Evolutionary conservation across 768 basidiomycete genomes (phyloP), one percentile per base, ranked within the genome.

Genomic region (Lactarius sp.): DNA sequence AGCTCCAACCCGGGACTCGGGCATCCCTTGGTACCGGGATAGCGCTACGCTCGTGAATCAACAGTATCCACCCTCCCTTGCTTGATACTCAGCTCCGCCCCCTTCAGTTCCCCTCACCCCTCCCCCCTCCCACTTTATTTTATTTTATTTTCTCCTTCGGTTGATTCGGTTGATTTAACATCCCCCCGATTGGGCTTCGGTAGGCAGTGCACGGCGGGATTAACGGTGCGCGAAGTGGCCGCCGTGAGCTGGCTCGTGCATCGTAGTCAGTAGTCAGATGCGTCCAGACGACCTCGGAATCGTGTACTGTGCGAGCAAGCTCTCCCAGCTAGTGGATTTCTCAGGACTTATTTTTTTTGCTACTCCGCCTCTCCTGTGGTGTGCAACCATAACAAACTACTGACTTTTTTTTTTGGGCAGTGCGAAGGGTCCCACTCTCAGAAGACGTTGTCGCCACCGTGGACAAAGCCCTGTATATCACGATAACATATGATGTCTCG

Each of bases 211-310:
- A 75, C 60, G 62, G 64, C 60, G 62, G 64, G 64, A 20, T 66
- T 78, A 20, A 77, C 75, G 2, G 69, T 77, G 53, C 61, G 75
- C 27, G 78, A 79, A 59, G 69, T 73, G n/a, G 79, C 76, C 4
- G 68, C 77, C 4, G 68, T 78, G 4, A 69, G 79, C 37, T 79
- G 79, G 79, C 62, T 75, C 54, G 67, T 71, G 31, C 77, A 80
- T 62, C 79, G 80, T 66, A 78, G 77, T 27, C 64, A 70, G 80
- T 66, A 78, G 77, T 27, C 64, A 70, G 47, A 66, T 78, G 64
- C 72, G 73, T 57, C 59, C 56, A 3, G 71, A 71, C 47, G 56
- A 69, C 42, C 71, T 70, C n/a, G 72, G 73, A 47, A 69, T 78
- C 65, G 72, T 81, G 61, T 77, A 80, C 61, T 79, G 78, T 9